Percentiles rank a stretch among this genome's conserved stretches.
phyloP scores from a whole-genome alignment of 2,329 filamentous ascomycete species.

The Diaporthe destruens region DNA sequence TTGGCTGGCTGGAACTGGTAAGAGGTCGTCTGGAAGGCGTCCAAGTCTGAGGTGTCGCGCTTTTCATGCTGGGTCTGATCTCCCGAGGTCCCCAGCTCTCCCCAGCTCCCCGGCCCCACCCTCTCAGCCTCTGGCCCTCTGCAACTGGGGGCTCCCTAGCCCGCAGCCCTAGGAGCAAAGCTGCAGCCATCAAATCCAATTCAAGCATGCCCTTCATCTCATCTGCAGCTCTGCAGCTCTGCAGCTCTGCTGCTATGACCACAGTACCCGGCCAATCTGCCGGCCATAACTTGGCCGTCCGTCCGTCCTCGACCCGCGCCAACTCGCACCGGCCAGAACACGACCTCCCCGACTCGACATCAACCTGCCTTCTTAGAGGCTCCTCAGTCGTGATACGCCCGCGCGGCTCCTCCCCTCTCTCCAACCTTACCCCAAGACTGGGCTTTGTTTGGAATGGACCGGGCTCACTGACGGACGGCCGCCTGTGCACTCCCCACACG shows the following conservation, averaged over 20 bases:
- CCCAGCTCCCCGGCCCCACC: slow-evolving; percentile 2
- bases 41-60: too few species aligned
- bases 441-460: neutral
- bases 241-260: neutral
- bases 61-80: slow-evolving; percentile 26
- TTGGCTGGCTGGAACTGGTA: too few species aligned
- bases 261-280: neutral
- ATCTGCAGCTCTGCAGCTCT: neutral
- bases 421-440: neutral
- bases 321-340: slow-evolving; percentile 13
- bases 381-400: slow-evolving; percentile 14
- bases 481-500: slow-evolving; percentile 4
- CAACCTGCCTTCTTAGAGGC: slow-evolving; percentile 7
- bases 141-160: neutral
- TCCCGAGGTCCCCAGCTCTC: slow-evolving; percentile 13
- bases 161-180: neutral
- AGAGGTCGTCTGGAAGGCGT: too few species aligned
- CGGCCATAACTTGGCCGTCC: neutral
- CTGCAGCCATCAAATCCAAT: slow-evolving; percentile 26
- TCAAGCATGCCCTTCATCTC: slow-evolving; percentile 17
- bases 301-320: slow-evolving; percentile 8
- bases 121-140: too few species aligned
- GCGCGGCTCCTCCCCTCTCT: neutral
- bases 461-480: neutral
- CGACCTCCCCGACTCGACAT: neutral